phyloP scores from a whole-genome alignment of 164 flowering plant genomes.

The Chimonanthus salicifolius region DNA sequence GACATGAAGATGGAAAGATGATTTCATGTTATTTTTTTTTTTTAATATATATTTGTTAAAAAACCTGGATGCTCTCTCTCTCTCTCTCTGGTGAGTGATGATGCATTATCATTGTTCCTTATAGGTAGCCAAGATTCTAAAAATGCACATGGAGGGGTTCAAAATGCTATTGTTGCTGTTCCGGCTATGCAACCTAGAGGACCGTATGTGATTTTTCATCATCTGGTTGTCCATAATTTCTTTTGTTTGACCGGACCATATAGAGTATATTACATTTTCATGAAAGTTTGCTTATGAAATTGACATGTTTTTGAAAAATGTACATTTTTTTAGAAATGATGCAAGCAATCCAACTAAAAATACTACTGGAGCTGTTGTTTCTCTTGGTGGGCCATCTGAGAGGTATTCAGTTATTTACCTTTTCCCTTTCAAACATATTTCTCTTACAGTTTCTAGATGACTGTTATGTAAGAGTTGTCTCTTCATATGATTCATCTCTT shows the following conservation, averaged over 20 bases:
- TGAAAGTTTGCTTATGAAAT: neutral
- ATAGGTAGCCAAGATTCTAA: conserved; percentile 53
- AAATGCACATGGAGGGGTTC: conserved; percentile 42
- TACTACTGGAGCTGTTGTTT: conserved; percentile 33
- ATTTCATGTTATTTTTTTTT: neutral
- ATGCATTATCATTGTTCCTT: conserved; percentile 5
- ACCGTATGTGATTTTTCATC: conserved; percentile 36
- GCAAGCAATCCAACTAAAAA: conserved; percentile 42
- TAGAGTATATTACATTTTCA: neutral
- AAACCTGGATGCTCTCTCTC: too few species aligned
- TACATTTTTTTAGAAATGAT: conserved; percentile 45
- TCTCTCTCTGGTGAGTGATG: too few species aligned
- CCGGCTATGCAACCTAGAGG: conserved; percentile 56
- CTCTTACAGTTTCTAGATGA: too few species aligned
- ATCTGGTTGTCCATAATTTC: neutral
- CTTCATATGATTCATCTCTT: too few species aligned
- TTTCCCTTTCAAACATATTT: neutral
- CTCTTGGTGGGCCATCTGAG: conserved; percentile 58
- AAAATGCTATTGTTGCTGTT: conserved; percentile 65
- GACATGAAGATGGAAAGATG: neutral
- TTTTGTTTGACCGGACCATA: neutral
- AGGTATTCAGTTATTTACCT: conserved; percentile 37
- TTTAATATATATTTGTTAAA: neutral
- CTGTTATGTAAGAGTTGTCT: too few species aligned
- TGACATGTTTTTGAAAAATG: conserved; percentile 9